Evolutionary conservation across 2,329 filamentous ascomycete genomes (phyloP), one percentile per base, ranked within the genome.

Genomic region (Penicillium sp.): DNA sequence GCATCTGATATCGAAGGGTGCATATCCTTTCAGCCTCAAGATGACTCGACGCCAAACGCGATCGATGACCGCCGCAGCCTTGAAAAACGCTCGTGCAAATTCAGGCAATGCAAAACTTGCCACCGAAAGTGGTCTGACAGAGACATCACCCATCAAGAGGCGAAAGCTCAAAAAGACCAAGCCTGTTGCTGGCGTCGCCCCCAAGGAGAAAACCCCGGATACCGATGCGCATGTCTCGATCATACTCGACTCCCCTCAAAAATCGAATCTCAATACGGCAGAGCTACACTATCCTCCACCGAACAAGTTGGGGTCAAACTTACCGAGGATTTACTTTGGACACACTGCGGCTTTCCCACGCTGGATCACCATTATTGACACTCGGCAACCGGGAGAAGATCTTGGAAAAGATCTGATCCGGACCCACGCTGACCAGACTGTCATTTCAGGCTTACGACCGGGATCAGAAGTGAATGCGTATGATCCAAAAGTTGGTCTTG

Each of bases 331-430:
- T 34, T 49, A 25, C 18, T 50, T 52, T 13, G 56, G 56, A 27
- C 35, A 50, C 4, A 26, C 45, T 24, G 50, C 47, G 18, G 52
- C 54, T 3, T 26, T 26, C 9, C 56, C 56, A 41, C 52, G 50
- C 37, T 58, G 52, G 54, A 40, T 34, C 36, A 39, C 48, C 26
- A 5, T 28, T 12, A 13, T 39, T 35, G 44, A 26, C 35, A 26
- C 11, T n/a, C 13, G 3, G 51, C 29, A 9, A 24, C 29, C 7
- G 26, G 49, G 35, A 26, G 6, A 25, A 24, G 13, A 26, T 29
- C 32, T 46, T 11, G 39, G 37, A 4, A 32, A 38, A 13, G 44
- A 53, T 32, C 35, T 52, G 11, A 52, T 54, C 24, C 39, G 36
- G 35, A 54, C 52, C 12, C 42, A 45, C 36, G 25, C n/a, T 28